phyloP scores from a whole-genome alignment of 2,329 filamentous ascomycete species.

The Scedosporium minutisporum region DNA sequence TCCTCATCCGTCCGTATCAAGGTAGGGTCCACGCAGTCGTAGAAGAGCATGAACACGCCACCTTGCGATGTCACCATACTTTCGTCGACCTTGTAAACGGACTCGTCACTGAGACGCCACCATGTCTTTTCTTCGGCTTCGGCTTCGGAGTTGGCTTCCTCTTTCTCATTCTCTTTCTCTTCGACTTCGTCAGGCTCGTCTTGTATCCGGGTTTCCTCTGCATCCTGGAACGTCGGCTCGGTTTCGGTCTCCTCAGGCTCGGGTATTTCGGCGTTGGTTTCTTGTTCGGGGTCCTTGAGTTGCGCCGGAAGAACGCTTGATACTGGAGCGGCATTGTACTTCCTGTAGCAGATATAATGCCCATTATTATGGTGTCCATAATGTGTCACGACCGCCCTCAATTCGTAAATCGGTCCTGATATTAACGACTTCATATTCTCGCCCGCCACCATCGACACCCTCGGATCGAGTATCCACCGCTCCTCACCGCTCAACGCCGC shows the following conservation, averaged over 20 bases:
- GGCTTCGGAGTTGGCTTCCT: constrained; percentile 13
- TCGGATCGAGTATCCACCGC: constrained; percentile 61
- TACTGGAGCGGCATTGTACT: constrained; percentile 38
- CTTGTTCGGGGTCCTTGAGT: background rate
- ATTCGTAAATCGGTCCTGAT: constrained; percentile 57
- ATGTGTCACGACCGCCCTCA: constrained; percentile 80
- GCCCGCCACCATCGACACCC: constrained; percentile 62
- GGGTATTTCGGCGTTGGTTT: background rate
- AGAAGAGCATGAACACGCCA: constrained; percentile 95
- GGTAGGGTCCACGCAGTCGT: constrained; percentile 59
- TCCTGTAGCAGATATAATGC: constrained; percentile 87
- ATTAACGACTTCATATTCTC: constrained; percentile 38
- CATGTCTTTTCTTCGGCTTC: constrained; percentile 46
- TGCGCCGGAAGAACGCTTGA: constrained; percentile 6
- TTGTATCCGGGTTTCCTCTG: constrained; percentile 9
- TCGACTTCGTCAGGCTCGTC: constrained; percentile 6
- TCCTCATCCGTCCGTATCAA: constrained; percentile 30
- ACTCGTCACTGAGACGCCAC: constrained; percentile 89
- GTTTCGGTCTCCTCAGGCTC: constrained; percentile 5
- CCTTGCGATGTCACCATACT: constrained; percentile 63
- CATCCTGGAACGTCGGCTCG: constrained; percentile 1
- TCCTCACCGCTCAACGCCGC: constrained; percentile 33
- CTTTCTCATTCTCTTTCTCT: constrained; percentile 8
- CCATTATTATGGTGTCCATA: constrained; percentile 88
- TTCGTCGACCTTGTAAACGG: constrained; percentile 66